phyloP scores from a whole-genome alignment of 495 filamentous ascomycete species.

The Aspergillus egyptiacus region DNA sequence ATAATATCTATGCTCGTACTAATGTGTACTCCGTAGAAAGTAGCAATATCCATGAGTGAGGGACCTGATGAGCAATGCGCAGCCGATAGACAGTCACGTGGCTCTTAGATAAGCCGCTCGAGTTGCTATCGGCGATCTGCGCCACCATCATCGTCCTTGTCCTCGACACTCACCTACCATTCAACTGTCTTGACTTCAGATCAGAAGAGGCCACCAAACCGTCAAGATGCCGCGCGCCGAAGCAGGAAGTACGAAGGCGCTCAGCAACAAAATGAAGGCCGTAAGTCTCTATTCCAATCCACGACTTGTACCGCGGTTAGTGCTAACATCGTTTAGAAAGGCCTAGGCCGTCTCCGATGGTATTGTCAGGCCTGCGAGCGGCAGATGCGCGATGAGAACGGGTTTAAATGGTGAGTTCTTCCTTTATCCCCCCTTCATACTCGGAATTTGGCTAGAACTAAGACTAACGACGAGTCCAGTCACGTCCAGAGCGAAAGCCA shows the following conservation, averaged over 20 bases:
- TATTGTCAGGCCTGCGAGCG: constrained; percentile 52
- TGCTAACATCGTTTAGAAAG: constrained; percentile 50
- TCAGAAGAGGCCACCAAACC: neutral
- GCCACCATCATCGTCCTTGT: neutral
- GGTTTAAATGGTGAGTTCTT: constrained; percentile 42
- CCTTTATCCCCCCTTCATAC: neutral
- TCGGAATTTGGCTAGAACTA: neutral
- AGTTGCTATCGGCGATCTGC: neutral
- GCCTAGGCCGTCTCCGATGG: constrained; percentile 79
- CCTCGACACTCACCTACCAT: neutral
- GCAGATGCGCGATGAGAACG: constrained; percentile 50
- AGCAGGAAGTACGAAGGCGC: constrained; percentile 76
- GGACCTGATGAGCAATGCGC: too few species aligned
- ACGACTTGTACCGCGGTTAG: neutral
- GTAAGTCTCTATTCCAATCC: constrained; percentile 13
- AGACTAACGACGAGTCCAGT: constrained; percentile 3
- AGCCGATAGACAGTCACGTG: constrained; percentile 3
- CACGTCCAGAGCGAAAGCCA: constrained; percentile 79
- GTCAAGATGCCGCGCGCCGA: constrained; percentile 87
- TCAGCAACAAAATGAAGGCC: constrained; percentile 79
- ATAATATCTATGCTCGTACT: neutral
- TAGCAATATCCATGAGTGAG: too few species aligned
- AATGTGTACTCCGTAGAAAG: too few species aligned
- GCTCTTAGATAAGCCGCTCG: neutral
- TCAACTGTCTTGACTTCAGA: neutral